A percentile compares a stretch with the other conserved stretches of the same genome.
Evolutionary conservation across 768 basidiomycete species (phyloP).

Genomic region (Leccinum rimulosum): DNA sequence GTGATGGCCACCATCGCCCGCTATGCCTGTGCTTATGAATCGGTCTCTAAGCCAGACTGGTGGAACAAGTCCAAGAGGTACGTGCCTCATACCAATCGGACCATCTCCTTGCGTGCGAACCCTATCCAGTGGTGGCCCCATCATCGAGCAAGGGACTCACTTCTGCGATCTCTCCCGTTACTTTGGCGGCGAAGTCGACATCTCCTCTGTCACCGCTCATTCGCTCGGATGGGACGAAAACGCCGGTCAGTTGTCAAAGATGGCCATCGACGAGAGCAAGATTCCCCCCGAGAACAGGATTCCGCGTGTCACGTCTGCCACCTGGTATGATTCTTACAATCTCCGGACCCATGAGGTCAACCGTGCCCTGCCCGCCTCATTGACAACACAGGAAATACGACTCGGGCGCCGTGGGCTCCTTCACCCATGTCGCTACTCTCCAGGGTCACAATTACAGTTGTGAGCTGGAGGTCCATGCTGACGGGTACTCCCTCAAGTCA

Average conservation of each 20-base stretch:
- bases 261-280: conserved; percentile 78
- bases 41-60: conserved; percentile 82
- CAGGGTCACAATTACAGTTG: conserved; percentile 94
- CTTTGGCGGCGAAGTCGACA: conserved; percentile 95
- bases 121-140: conserved; percentile 60
- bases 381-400: conserved; percentile 78
- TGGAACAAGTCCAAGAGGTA: conserved; percentile 91
- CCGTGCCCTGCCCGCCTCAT: conserved; percentile 16
- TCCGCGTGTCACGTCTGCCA: conserved; percentile 89
- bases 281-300: conserved; percentile 88
- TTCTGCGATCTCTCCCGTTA: conserved; percentile 96
- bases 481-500: conserved; percentile 86
- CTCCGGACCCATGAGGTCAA: conserved; percentile 15
- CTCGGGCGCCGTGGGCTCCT: conserved; percentile 88
- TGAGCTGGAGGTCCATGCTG: conserved; percentile 91
- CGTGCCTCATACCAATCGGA: conserved; percentile 32
- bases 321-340: conserved; percentile 56
- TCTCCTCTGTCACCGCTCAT: conserved; percentile 75
- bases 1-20: conserved; percentile 97
- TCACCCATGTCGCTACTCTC: conserved; percentile 87
- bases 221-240: conserved; percentile 92
- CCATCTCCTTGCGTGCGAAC: conserved; percentile 2
- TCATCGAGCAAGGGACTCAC: conserved; percentile 93
- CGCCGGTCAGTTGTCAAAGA: conserved; percentile 79
- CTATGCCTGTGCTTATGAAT: conserved; percentile 86